Evolutionary conservation across 2,329 filamentous ascomycete species (phyloP), one percentile per base, ranked within the genome.

Genomic region (Scopulariopsis brevicaulis): DNA sequence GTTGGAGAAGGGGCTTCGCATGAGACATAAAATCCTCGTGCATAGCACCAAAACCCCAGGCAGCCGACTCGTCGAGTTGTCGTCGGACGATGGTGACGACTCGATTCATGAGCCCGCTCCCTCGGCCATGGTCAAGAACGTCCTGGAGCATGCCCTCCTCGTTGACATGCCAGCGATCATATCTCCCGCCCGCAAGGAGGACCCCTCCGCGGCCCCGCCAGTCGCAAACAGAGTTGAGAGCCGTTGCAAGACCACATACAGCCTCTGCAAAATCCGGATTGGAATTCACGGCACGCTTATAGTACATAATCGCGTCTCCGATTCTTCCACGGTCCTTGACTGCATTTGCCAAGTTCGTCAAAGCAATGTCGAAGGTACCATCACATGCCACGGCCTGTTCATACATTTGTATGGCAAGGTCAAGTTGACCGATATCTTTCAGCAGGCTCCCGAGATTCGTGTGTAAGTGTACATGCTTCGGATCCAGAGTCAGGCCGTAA

Each of bases 211-310:
- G 84, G 34, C 90, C 90, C 65, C 83, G 82, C 94, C 94, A 99
- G 66, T 93, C 89, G 68, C 94, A 99, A 6, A 99, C 92, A 7
- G 94, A 97, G 68, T 96, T 97, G 56, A 99, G 76, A 1, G 94
- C 93, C 59, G 96, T 97, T 1, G 91, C 92, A 56, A 99, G 79
- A 8, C 94, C 94, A 70, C 94, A 99, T 0, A 99, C 93, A 7
- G 94, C 94, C 73, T 99, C 94, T 1, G 94, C 90, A 72, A 99
- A 99, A 37, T 96, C 88, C 0, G 94, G 93, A 64, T 94, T 99
- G n/a, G 92, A 85, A 37, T 81, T 80, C 11, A 99, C 93, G 46
- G 94, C 94, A 62, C 92, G 84, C 66, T 84, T 89, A 74, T 99
- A 99, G 69, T 95, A 97, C 28, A 77, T 74, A 60, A 99, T 97